phyloP scores from a whole-genome alignment of 495 filamentous ascomycete species.

The Hypoxylon crocopeplum region DNA sequence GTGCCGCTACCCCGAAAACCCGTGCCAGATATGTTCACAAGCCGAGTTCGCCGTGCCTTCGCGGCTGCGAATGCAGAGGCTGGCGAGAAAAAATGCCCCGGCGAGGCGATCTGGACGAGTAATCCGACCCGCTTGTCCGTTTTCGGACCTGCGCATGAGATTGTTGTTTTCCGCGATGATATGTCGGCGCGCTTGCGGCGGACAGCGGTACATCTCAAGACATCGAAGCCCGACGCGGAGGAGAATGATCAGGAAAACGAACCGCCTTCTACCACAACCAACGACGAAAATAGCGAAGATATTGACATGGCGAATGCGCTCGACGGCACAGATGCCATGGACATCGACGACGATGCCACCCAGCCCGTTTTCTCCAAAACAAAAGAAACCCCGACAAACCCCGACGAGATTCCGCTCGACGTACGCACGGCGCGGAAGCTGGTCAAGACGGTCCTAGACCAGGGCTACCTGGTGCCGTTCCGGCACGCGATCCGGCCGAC shows the following conservation, averaged over 20 bases:
- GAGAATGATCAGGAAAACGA: slow-evolving; percentile 35
- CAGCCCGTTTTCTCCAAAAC: slow-evolving; percentile 3
- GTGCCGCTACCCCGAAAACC: slow-evolving; percentile 72
- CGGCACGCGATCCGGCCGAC: slow-evolving; percentile 76
- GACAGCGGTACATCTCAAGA: slow-evolving; percentile 68
- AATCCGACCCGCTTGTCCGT: slow-evolving; percentile 82
- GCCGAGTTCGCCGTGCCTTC: slow-evolving; percentile 79
- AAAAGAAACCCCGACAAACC: background rate
- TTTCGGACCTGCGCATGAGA: slow-evolving; percentile 85
- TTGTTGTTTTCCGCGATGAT: slow-evolving; percentile 86
- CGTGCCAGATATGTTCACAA: slow-evolving; percentile 88
- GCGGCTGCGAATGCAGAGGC: slow-evolving; percentile 73
- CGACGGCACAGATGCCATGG: slow-evolving; percentile 48
- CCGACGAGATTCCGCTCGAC: slow-evolving; percentile 52
- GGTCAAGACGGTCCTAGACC: slow-evolving; percentile 91
- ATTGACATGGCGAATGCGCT: slow-evolving; percentile 44
- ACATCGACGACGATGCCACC: slow-evolving; percentile 49
- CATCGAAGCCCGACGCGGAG: slow-evolving; percentile 39
- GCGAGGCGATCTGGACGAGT: slow-evolving; percentile 81
- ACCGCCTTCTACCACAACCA: slow-evolving; percentile 14
- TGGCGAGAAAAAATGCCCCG: slow-evolving; percentile 44
- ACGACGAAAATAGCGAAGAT: slow-evolving; percentile 37
- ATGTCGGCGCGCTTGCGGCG: slow-evolving; percentile 77
- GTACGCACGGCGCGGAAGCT: slow-evolving; percentile 74
- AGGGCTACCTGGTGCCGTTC: slow-evolving; percentile 88